These are phyloP conservation scores for Salix exigua DNA, from an alignment of 345 rosid genomes.

Conservation along the genomic window DNA sequence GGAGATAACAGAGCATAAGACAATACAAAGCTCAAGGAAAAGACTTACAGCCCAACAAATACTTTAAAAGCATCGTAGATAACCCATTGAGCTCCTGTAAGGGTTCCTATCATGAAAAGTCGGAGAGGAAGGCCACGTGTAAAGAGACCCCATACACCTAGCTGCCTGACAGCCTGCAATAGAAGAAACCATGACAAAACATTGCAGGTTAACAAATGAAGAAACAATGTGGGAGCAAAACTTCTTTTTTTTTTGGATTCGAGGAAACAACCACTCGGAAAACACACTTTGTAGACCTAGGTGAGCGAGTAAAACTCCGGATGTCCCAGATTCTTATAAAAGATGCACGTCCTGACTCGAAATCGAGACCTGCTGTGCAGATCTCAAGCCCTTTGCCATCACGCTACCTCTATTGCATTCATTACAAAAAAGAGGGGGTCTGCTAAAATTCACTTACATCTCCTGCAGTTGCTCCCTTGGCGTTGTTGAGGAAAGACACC, in stretches of 20 bases:
- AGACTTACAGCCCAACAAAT: constrained; percentile 83
- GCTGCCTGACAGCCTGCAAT: constrained; percentile 68
- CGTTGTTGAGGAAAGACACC: constrained; percentile 96
- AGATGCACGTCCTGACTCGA: too few relatives aligned
- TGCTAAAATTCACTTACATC: constrained; percentile 53
- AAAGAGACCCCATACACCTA: constrained; percentile 75
- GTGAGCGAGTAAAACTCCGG: too few relatives aligned
- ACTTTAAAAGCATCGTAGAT: constrained; percentile 93
- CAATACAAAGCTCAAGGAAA: constrained; percentile 1
- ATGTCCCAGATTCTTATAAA: too few relatives aligned
- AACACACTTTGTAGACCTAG: too few relatives aligned
- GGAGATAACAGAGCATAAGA: background rate
- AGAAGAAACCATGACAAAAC: constrained; percentile 1
- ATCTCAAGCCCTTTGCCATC: too few relatives aligned
- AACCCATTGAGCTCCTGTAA: constrained; percentile 91
- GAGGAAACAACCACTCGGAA: too few relatives aligned
- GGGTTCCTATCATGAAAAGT: constrained; percentile 92
- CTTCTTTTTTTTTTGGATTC: too few relatives aligned
- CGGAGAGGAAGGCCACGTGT: constrained; percentile 96
- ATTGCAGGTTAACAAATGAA: background rate
- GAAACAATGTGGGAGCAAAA: background rate
- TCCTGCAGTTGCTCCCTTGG: constrained; percentile 79
- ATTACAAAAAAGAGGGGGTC: background rate
- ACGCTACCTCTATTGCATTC: background rate
- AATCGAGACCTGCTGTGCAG: too few relatives aligned